These are phyloP conservation scores for Ophiostoma himal-ulmi DNA, from an alignment of 2,329 filamentous ascomycete genomes.

Conservation along the genomic window DNA sequence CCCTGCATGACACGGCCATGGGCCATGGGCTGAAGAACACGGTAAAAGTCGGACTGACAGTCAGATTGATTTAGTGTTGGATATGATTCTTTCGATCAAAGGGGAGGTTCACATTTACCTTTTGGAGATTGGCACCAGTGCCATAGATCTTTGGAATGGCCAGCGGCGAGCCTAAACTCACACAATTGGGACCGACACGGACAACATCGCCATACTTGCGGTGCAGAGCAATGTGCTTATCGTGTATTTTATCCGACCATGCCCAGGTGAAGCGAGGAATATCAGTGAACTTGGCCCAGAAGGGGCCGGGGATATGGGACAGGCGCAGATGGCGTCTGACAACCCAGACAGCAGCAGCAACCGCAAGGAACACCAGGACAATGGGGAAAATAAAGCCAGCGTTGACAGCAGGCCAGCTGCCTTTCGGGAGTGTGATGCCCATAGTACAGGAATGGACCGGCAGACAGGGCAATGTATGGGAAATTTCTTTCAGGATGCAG, in stretches of 20 bases:
- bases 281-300: conserved; percentile 12
- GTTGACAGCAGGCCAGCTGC: neutral
- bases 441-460: neutral
- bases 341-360: neutral
- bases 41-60: conserved; percentile 13
- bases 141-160: conserved; percentile 17
- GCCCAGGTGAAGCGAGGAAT: conserved; percentile 18
- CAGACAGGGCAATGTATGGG: neutral
- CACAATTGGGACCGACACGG: conserved; percentile 14
- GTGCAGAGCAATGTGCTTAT: conserved; percentile 16
- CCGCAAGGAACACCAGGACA: neutral
- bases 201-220: conserved; percentile 17
- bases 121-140: conserved; percentile 17
- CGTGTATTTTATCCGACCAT: conserved; percentile 15
- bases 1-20: conserved; percentile 19
- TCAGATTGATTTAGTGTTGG: neutral
- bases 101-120: neutral
- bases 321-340: conserved; percentile 11
- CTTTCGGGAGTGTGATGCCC: neutral
- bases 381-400: neutral
- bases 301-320: conserved; percentile 18
- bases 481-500: too few relatives aligned
- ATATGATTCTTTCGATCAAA: too few relatives aligned
- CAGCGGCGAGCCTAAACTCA: conserved; percentile 15
- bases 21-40: conserved; percentile 18